Evolutionary conservation across 2,329 filamentous ascomycete species (phyloP), one percentile per base, ranked within the genome.

Genomic region (Ascochyta pisi): DNA sequence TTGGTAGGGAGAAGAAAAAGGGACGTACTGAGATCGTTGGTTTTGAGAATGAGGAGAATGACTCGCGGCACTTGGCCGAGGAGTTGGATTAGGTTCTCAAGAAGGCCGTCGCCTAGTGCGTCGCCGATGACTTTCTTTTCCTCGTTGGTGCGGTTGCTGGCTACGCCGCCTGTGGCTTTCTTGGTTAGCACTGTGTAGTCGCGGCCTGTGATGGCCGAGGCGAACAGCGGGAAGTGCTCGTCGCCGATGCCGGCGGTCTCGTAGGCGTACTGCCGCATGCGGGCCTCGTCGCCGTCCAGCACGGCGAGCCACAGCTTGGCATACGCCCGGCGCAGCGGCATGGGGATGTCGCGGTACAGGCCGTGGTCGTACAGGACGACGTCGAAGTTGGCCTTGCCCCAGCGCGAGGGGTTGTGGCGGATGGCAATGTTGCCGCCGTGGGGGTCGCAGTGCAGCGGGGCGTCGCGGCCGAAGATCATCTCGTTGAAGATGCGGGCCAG

Each of bases 271-370:
- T 88, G 87, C 64, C 92, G 89, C 95, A 99, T 99, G 19, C 83
- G 82, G 3, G 83, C 77, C 77, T 96, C 89, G 70, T 99, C 91
- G 0, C 90, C 89, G 65, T 98, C 91, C 48, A 99, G 89, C 23
- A 99, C 91, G 5, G 95, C 93, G 10, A 99, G 86, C 95, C 95
- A 99, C 73, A 99, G 89, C 76, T 97, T 96, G 48, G 95, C 95
- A 69, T 99, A 99, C 16, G 89, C 91, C 23, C 92, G 86, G 48
- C 92, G 88, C 26, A 97, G 78, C 1, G 86, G 78, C 53, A 87
- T 81, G 0, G 93, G 91, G 48, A 98, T 98, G 65, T 96, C 91
- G 54, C 96, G 90, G 77, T 99, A 99, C 3, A 99, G 83, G 2
- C 95, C 96, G 75, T 99, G 95, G 71, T 99, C 95, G 78, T 99